Percentiles rank a stretch among this genome's conserved stretches.
Conservation (phyloP, 495 filamentous ascomycete genomes). For the Xylaria cubensis region DNA sequence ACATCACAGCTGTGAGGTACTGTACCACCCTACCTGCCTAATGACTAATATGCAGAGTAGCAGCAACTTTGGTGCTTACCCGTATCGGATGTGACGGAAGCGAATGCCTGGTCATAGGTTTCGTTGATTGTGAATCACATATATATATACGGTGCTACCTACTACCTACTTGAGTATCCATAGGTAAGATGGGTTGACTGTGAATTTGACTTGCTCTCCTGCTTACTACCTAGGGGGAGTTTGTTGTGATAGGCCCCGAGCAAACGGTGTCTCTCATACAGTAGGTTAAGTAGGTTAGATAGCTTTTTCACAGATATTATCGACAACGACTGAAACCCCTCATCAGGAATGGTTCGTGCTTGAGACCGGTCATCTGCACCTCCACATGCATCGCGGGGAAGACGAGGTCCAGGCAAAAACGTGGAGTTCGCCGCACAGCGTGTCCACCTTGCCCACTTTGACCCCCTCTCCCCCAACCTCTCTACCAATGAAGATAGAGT, state of each 20-base stretch:
- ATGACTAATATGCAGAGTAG: neutral
- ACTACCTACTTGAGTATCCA: neutral
- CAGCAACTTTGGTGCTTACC: constrained; percentile 5
- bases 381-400: constrained; percentile 42
- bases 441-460: constrained; percentile 24
- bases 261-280: neutral
- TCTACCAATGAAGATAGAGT: constrained; percentile 22
- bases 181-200: neutral
- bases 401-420: constrained; percentile 39
- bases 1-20: constrained; percentile 22
- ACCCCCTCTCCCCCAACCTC: constrained; percentile 7
- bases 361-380: constrained; percentile 43
- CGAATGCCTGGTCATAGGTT: neutral
- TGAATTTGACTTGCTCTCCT: neutral
- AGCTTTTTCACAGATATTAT: neutral
- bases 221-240: neutral
- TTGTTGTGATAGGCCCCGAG: neutral
- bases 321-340: constrained; percentile 28
- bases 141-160: neutral
- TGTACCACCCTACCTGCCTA: constrained; percentile 15
- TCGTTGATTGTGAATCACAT: neutral
- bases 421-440: constrained; percentile 41
- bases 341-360: constrained; percentile 36
- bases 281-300: neutral
- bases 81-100: constrained; percentile 20